Conservation (phyloP, 2,329 filamentous ascomycete species). For the Cladosporium sp. region DNA sequence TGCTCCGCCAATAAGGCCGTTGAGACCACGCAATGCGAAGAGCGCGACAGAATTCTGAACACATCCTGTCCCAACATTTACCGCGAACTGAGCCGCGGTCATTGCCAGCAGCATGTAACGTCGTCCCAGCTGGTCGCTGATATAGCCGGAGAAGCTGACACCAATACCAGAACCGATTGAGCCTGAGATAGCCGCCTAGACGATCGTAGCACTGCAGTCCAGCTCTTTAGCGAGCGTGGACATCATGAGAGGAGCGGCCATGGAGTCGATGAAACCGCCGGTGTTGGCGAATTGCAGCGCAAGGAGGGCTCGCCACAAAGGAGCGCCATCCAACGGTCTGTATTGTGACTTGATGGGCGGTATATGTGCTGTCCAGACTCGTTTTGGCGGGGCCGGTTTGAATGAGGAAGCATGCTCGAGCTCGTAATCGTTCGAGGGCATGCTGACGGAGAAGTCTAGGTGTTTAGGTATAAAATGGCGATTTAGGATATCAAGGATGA, state of each 20-base stretch:
- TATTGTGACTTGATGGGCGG: conserved; percentile 6
- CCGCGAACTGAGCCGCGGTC: conserved; percentile 7
- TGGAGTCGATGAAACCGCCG: conserved; percentile 12
- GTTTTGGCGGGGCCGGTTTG: neutral
- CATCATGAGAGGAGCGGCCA: conserved; percentile 17
- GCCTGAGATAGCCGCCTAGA: conserved; percentile 19
- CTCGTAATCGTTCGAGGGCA: neutral
- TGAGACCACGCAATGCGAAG: conserved; percentile 15
- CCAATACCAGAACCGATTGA: conserved; percentile 19
- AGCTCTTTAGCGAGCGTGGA: conserved; percentile 15
- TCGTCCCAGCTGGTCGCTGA: conserved; percentile 21
- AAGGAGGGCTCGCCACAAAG: neutral
- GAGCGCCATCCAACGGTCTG: neutral
- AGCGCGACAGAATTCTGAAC: conserved; percentile 3
- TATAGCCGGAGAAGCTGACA: conserved; percentile 20
- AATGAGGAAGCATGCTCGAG: neutral
- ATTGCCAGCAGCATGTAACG: conserved; percentile 19
- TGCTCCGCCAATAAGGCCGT: conserved; percentile 19
- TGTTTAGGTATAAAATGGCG: neutral
- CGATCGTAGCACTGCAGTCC: conserved; percentile 15
- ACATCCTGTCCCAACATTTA: conserved; percentile 14
- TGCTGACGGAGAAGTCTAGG: neutral
- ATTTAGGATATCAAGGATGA: too few relatives aligned
- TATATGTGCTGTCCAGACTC: conserved; percentile 9
- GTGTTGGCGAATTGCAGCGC: conserved; percentile 11